Conservation (phyloP, 768 basidiomycete species). For the Mycena polygramma region DNA sequence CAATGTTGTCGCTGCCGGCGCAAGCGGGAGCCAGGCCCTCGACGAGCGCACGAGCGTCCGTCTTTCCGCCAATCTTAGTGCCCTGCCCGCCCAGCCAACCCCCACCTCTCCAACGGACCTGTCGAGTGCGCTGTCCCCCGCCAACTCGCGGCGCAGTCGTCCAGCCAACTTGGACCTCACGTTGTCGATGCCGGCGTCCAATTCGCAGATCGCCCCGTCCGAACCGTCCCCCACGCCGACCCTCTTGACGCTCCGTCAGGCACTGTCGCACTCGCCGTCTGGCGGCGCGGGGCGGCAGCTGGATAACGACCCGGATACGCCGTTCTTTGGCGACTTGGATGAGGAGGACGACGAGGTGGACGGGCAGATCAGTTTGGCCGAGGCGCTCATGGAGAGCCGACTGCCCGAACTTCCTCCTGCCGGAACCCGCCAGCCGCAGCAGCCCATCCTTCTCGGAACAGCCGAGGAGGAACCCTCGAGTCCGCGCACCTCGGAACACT, state of each 20-base stretch:
- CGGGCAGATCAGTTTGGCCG: constrained; percentile 78
- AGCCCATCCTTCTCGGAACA: constrained; percentile 70
- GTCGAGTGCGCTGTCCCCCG: constrained; percentile 28
- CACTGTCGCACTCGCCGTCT: constrained; percentile 65
- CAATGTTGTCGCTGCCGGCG: constrained; percentile 82
- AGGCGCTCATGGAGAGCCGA: constrained; percentile 84
- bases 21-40: constrained; percentile 84
- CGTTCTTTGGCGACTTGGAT: constrained; percentile 60
- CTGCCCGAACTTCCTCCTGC: constrained; percentile 79
- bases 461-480: constrained; percentile 62
- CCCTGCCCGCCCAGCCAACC: constrained; percentile 46
- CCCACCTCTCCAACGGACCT: constrained; percentile 37
- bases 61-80: constrained; percentile 48
- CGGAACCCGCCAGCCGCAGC: constrained; percentile 74
- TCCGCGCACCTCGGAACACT: constrained; percentile 63
- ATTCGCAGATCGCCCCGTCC: constrained; percentile 48
- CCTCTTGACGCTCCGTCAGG: constrained; percentile 74
- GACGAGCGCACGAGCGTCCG: constrained; percentile 86
- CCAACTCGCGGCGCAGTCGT: constrained; percentile 61
- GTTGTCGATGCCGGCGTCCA: constrained; percentile 49
- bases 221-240: constrained; percentile 75
- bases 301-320: constrained; percentile 53
- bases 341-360: constrained; percentile 74
- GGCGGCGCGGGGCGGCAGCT: constrained; percentile 35
- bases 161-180: constrained; percentile 79